Evolutionary conservation across 345 rosid species (phyloP), one percentile per base, ranked within the genome.

Genomic region (Lepidium africanum): DNA sequence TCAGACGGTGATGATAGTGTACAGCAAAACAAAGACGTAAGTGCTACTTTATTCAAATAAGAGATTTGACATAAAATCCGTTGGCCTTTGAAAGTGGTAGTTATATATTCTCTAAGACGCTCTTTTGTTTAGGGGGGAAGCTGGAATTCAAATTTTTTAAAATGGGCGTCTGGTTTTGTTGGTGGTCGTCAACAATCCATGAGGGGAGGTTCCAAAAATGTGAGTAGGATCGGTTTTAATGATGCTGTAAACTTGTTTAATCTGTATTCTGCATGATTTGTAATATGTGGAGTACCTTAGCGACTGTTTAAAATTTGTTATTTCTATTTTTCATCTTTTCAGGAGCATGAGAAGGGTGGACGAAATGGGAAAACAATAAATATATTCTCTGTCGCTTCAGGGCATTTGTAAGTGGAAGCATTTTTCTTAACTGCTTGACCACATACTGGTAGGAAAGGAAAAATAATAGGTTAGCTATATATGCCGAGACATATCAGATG

Each of bases 351-450:
- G 59, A 91, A 80, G 78, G 85, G 86, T 61, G 90, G 83, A 30
- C 87, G 92, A 60, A 86, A 67, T 58, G 99, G 97, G 79, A 86
- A 82, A 80, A 82, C 86, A 6, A 83, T 91, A 63, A 91, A 94
- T 73, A 89, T 94, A 32, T 94, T 91, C 65, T 94, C 99, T 55
- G 77, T 94, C 56, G 99, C 99, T 74, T 94, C 99, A 42, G 99
- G 99, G 56, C 99, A 94, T 81, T 81, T 94, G 99, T 94, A 86
- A 94, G 96, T 72, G 10, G 61, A 59, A 25, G 2, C 47, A 23
- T 70, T 61, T 54, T 55, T 55, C 53, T 54, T n/a, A 15, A 45
- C 64, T 62, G 42, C 40, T 25, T 47, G 59, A 38, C 13, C 56
- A 53, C 64, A 38, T n/a, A n/a, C 57, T 36, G 53, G 11, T 65